Percentiles rank a stretch among this genome's conserved stretches.
Evolutionary conservation across 2,329 filamentous ascomycete species (phyloP).

Genomic region (Fusarium kyushuense): DNA sequence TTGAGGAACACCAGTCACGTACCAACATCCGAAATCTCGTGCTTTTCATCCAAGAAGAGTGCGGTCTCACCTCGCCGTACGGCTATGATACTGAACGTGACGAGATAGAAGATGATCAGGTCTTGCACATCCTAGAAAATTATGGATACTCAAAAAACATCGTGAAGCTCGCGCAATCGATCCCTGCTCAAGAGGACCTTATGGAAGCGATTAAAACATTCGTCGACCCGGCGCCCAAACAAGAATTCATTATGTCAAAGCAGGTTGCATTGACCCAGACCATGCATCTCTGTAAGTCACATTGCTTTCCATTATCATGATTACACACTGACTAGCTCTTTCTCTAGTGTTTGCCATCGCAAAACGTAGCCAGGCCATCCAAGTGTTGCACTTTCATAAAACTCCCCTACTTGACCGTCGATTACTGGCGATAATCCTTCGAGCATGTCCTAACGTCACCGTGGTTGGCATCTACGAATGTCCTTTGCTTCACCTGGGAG

Average conservation of each 20-base stretch:
- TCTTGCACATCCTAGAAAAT: not conserved
- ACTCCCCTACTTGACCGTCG: constrained; percentile 51
- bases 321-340: constrained; percentile 16
- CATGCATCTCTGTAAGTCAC: constrained; percentile 43
- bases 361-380: constrained; percentile 27
- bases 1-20: not conserved
- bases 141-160: not conserved
- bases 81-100: not conserved
- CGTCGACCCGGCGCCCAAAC: not conserved
- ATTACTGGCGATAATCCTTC: constrained; percentile 52
- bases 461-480: constrained; percentile 56
- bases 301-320: not conserved
- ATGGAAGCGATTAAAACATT: not conserved
- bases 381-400: constrained; percentile 50
- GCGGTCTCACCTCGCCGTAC: not conserved
- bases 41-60: not conserved
- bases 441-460: constrained; percentile 49
- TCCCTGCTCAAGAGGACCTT: constrained; percentile 18
- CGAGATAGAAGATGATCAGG: not conserved
- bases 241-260: constrained; percentile 22
- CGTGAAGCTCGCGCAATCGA: constrained; percentile 18
- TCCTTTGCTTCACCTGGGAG: constrained; percentile 54
- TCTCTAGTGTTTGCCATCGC: constrained; percentile 45
- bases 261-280: constrained; percentile 20
- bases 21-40: not conserved